A percentile compares a stretch with the other conserved stretches of the same genome.
phyloP scores from a whole-genome alignment of 306 rosid species.

The Carpinus viminea region DNA sequence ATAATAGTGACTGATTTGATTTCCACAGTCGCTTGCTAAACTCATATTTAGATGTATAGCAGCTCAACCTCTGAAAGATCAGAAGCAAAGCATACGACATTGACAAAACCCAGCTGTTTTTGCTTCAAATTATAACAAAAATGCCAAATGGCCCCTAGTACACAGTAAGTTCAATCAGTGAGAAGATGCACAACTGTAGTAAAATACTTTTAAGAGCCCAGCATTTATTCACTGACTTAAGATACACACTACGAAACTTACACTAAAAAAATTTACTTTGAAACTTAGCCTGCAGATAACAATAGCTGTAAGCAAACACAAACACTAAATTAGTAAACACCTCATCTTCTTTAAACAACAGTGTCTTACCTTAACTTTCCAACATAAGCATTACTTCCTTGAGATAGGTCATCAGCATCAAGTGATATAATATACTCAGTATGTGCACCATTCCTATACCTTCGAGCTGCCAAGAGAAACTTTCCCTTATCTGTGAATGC shows the following conservation, averaged over 20 bases:
- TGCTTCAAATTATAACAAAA: not conserved
- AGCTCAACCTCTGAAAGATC: not conserved
- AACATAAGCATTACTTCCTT: constrained; percentile 95
- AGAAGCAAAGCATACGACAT: not conserved
- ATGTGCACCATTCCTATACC: constrained; percentile 88
- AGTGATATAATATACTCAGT: constrained; percentile 90
- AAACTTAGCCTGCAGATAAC: constrained; percentile 13
- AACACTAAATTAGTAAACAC: not conserved
- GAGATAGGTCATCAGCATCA: constrained; percentile 82
- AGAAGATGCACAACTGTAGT: constrained; percentile 2
- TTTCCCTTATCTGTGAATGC: constrained; percentile 94
- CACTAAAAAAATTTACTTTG: not conserved
- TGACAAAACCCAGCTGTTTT: not conserved
- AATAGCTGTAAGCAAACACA: not conserved
- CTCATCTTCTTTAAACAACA: constrained; percentile 8
- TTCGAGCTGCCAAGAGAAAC: constrained; percentile 91
- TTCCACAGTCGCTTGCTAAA: not conserved
- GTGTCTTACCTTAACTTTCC: constrained; percentile 82
- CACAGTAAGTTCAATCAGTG: not conserved
- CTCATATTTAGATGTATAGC: not conserved
- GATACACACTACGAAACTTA: not conserved
- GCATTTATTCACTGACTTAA: not conserved
- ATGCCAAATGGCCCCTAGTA: not conserved
- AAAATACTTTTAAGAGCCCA: not conserved
- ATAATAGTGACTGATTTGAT: not conserved